phyloP scores from a whole-genome alignment of 306 rosid species.

The Rosa persica region DNA sequence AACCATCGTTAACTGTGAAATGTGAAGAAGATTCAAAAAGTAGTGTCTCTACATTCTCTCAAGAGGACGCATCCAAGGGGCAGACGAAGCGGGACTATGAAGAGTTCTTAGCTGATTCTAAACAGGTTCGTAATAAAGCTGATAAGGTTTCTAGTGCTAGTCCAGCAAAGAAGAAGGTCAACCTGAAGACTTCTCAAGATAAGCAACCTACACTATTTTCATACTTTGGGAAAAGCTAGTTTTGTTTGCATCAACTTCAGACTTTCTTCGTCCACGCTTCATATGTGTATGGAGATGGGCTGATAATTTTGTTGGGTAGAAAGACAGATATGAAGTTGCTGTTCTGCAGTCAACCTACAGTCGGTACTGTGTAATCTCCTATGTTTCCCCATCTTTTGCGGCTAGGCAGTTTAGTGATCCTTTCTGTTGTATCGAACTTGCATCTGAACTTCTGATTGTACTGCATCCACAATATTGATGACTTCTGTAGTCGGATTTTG shows the following conservation, averaged over 20 bases:
- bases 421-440: background rate
- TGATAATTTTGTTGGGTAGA: background rate
- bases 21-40: conserved; percentile 34
- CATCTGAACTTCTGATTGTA: background rate
- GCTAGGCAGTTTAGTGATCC: background rate
- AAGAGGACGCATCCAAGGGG: conserved; percentile 28
- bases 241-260: conserved; percentile 8
- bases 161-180: conserved; percentile 60
- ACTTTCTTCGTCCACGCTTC: background rate
- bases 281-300: background rate
- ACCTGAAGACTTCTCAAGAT: conserved; percentile 42
- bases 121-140: conserved; percentile 27
- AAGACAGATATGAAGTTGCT: conserved; percentile 1
- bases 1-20: conserved; percentile 23
- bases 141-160: conserved; percentile 29
- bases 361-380: background rate
- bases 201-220: conserved; percentile 70
- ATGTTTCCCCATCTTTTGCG: background rate
- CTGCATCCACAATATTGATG: background rate
- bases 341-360: conserved; percentile 2
- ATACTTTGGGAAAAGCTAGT: conserved; percentile 62
- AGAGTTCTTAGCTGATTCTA: conserved; percentile 42
- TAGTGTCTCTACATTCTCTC: conserved; percentile 15
- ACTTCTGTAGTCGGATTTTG: background rate
- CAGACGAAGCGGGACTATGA: conserved; percentile 56